Evolutionary conservation across 192 early-diverging fungal species (phyloP), one percentile per base, ranked within the genome.

Genomic region (Paraglomus occultum): DNA sequence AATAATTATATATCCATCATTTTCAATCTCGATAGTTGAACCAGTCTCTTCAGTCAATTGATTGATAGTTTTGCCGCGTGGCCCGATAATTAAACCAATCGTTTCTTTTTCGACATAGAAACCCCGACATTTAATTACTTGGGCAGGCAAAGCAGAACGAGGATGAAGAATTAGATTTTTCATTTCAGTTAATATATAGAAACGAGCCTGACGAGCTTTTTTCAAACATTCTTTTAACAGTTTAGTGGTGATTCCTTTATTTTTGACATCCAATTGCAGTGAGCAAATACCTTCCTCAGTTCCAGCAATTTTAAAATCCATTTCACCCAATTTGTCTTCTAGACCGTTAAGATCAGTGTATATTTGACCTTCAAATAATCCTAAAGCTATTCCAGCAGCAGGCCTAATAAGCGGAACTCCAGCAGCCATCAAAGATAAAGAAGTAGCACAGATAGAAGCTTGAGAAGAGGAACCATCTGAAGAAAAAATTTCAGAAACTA

Each of bases 301-400:
- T 2, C 59, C 59, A 44, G 59, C 59, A 40, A 61, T 61, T 61
- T 61, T 61, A 61, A 61, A 61, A 61, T 61, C 59, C 59, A 61
- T 61, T 61, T 61, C 59, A 4, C 59, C 59, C 59, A 61, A 61
- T 18, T 61, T 61, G 38, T 61, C 59, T 14, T 61, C 59, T 44
- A 61, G 45, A 2, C 59, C 59, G 45, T 61, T 61, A 61, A 61
- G 40, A 43, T 61, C 59, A 4, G n/a, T 61, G 15, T 61, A 61
- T 44, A 61, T 61, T 14, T 61, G 59, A 6, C 59, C 59, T 61
- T 61, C 59, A 61, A 61, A 61, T 44, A 61, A 43, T 10, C 59
- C 59, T 14, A 61, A 40, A 44, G 59, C 59, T 9, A 61, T 61
- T 39, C 59, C 59, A 22, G 59, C 59, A 2, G 40, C 59, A 1